Base-by-base conservation (phyloP, 169 alveolate genomes). In the Babesia ovata region DNA sequence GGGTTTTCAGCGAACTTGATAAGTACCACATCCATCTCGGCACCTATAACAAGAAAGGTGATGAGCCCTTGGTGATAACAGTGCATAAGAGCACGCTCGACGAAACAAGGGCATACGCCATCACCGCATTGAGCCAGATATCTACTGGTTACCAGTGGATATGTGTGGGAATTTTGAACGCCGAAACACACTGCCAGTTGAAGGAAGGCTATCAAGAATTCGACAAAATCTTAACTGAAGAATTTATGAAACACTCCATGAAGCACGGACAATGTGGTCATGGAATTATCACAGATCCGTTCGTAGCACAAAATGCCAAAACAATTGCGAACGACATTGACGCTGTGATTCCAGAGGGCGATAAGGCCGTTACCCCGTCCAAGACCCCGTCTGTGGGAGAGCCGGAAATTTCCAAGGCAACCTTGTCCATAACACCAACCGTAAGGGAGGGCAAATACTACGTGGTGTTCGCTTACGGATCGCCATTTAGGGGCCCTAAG, bases 71-170 rank as follows among this genome's bases (percentile, higher is more conserved):
- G 3, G 75, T 62, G 28, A 19, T 81, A 3, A 81, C 78, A 7
- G 56, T 81, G 16, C 11, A n/a, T 48, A 81, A 81, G 57, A 29
- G 67, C 14, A 70, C 50, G 12, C 52, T 81, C 29, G 54, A 12
- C 49, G 21, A 29, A 8, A 79, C 72, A 21, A 29, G 13, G 1
- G 26, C 48, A 19, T 83, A 26, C 52, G 65, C 44, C 19, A 19
- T 83, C 28, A 24, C 58, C 12, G 73, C 52, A 19, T 84, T 69
- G 52, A 75, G 90, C 29, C 85, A 83, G 54, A 69, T 69, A 0
- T 61, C 86, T 22, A 83, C 90, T 14, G 90, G 90, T 10, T 74
- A 53, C 45, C 12, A 17, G 24, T 83, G 90, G 90, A 33, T 74
- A 21, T 36, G 71, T 26, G 57, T 75, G 42, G 90, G 66, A 19